Evolutionary conservation across 2,329 filamentous ascomycete genomes (phyloP).

Genomic region (Colletotrichum cuscutae): DNA sequence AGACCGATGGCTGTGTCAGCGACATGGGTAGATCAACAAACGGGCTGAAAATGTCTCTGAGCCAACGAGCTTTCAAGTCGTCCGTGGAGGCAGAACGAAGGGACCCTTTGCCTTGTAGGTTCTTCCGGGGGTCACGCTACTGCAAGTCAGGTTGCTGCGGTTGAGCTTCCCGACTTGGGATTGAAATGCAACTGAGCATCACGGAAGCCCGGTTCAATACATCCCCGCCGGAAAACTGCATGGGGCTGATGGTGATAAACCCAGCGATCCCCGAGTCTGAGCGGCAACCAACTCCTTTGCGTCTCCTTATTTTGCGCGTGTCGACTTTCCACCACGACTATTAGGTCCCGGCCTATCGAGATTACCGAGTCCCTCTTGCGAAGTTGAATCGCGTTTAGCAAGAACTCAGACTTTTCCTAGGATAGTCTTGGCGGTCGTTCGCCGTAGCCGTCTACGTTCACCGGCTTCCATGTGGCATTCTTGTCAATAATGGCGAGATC

Average conservation of each 20-base stretch:
- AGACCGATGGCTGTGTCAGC: conserved; percentile 8
- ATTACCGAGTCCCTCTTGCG: neutral
- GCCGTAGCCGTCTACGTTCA: neutral
- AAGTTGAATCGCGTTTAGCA: neutral
- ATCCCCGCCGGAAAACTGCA: conserved; percentile 7
- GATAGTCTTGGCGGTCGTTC: neutral
- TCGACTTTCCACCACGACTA: neutral
- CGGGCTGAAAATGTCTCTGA: neutral
- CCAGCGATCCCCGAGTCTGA: conserved; percentile 1
- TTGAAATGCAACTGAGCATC: neutral
- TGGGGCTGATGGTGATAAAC: conserved; percentile 17
- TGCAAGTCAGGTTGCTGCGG: neutral
- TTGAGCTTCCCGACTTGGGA: conserved; percentile 4
- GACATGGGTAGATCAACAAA: neutral
- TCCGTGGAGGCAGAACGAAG: neutral
- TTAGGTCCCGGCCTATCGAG: neutral
- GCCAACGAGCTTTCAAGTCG: conserved; percentile 1
- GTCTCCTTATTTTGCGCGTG: neutral
- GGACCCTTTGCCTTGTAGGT: neutral
- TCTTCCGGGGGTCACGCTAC: neutral
- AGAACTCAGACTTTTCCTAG: neutral
- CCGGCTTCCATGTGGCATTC: neutral
- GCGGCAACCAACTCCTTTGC: neutral
- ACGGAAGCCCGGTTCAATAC: neutral
- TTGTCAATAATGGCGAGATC: neutral